Percentiles rank a stretch among this genome's conserved stretches.
These are phyloP conservation scores for Fusarium zealandicum DNA, from an alignment of 2,329 filamentous ascomycete species.

Conservation along the genomic window DNA sequence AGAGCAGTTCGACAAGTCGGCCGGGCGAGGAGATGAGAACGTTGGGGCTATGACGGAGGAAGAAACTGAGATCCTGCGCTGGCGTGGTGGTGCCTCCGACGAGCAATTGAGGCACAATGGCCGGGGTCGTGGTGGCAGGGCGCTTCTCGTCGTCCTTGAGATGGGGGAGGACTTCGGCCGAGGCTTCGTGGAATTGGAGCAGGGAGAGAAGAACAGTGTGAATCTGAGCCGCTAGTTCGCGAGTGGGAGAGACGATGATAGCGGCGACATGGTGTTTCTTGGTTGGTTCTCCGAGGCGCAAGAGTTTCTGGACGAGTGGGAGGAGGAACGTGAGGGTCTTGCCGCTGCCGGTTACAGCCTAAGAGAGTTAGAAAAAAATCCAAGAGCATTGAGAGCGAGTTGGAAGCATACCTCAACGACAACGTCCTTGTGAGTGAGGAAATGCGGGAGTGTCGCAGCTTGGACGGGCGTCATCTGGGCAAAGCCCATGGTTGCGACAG, in stretches of 20 bases:
- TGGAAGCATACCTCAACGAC: constrained; percentile 73
- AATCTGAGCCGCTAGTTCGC: constrained; percentile 92
- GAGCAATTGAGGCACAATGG: constrained; percentile 85
- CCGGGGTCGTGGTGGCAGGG: constrained; percentile 53
- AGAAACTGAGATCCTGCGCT: constrained; percentile 85
- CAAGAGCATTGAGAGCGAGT: neutral
- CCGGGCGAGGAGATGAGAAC: constrained; percentile 91
- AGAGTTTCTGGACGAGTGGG: constrained; percentile 80
- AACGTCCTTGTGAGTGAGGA: constrained; percentile 89
- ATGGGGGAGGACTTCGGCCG: constrained; percentile 68
- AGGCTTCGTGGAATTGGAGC: constrained; percentile 82
- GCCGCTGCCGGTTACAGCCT: constrained; percentile 88
- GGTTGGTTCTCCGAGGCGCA: constrained; percentile 80
- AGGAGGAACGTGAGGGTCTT: constrained; percentile 90
- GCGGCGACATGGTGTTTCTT: constrained; percentile 90
- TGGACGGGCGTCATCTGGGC: constrained; percentile 92
- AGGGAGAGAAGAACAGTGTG: constrained; percentile 79
- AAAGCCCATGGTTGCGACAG: constrained; percentile 85
- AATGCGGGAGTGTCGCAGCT: constrained; percentile 86
- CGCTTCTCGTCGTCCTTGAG: constrained; percentile 64
- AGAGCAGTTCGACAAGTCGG: constrained; percentile 84
- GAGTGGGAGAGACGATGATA: constrained; percentile 88
- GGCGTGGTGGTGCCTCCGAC: constrained; percentile 82
- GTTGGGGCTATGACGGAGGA: constrained; percentile 85
- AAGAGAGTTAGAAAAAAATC: constrained; percentile 1